phyloP scores from a whole-genome alignment of 1,139 yeast genomes.

The Yamadazyma sp. region DNA sequence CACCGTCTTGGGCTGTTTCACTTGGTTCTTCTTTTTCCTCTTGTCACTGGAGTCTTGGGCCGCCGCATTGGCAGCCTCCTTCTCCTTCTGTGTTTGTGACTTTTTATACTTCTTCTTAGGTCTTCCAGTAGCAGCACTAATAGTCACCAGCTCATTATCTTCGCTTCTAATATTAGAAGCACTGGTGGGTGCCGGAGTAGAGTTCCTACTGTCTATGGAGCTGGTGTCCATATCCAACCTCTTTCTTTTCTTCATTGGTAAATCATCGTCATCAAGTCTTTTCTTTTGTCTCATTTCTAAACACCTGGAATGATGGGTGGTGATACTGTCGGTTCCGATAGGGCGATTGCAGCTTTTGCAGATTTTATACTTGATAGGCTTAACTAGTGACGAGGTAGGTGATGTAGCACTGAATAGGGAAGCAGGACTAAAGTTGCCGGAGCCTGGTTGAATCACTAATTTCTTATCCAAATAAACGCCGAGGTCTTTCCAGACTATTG shows the following conservation, averaged over 20 bases:
- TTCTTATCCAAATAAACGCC: conserved; percentile 57
- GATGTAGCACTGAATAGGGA: neutral
- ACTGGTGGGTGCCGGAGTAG: conserved; percentile 38
- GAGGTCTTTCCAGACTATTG: conserved; percentile 58
- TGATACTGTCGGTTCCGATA: conserved; percentile 48
- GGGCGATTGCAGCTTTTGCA: conserved; percentile 71
- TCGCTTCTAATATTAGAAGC: conserved; percentile 11
- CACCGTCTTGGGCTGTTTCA: conserved; percentile 48
- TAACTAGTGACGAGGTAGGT: conserved; percentile 28
- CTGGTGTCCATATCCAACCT: conserved; percentile 38
- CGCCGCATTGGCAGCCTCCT: conserved; percentile 49
- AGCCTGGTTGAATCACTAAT: conserved; percentile 26
- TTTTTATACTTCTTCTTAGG: conserved; percentile 50
- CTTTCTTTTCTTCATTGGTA: conserved; percentile 32
- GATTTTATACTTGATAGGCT: conserved; percentile 55
- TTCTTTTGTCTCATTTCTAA: conserved; percentile 44
- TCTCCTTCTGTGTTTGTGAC: conserved; percentile 44
- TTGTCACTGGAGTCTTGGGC: conserved; percentile 19
- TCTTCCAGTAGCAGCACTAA: conserved; percentile 19
- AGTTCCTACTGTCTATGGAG: conserved; percentile 42
- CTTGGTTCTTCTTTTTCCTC: conserved; percentile 41
- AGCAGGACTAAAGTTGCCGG: conserved; percentile 5
- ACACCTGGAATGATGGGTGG: conserved; percentile 49
- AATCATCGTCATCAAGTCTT: conserved; percentile 27
- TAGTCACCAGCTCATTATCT: conserved; percentile 3